Base-by-base conservation (phyloP, 805 yeast species). In the Teunomyces kruisii region DNA sequence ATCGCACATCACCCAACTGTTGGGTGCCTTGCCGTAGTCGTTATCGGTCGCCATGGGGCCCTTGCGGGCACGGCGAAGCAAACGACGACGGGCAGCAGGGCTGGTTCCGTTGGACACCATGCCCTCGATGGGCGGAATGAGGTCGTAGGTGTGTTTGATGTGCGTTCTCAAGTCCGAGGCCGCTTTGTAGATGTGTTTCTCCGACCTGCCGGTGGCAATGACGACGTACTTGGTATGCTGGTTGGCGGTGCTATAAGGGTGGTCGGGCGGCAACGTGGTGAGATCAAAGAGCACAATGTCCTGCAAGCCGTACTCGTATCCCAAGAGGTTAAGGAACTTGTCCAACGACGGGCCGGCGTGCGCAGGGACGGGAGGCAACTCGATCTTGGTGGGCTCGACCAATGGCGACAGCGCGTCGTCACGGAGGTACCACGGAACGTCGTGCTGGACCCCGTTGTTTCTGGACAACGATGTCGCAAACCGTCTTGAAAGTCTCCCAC, bases 1-100 rank as follows among this genome's bases (percentile, higher is more conserved):
- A 54, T 88, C 89, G 39, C 90, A 70, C 78, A 88, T 80, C 16
- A 88, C 81, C 98, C 98, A 91, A 19, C 87, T 78, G 54, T 88
- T 89, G 4, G 82, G 72, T 5, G 71, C 53, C 9, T 68, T 65
- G 12, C 87, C 86, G 54, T 78, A 83, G 44, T 77, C 81, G 46
- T 76, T 76, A 52, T 79, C 79, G 1, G 75, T 72, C 0, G 82
- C 74, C 42, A 75, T 70, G 5, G 75, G 72, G 12, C 76, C 76
- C 55, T 79, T 79, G 44, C 80, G 69, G 31, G 84, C 82, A 50
- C 80, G 70, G 38, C 80, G 74, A 17, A 81, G 51, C 54, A 70
- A 57, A 33, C 76, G 57, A 37, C 77, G 57, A 38, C 72, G 62
- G 19, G 61, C 60, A 0, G 62, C 64, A 1, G 74, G 69, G 6